Evolutionary conservation across 352 stramenopile genomes (phyloP).

Genomic region (Blastocystis sp.): DNA sequence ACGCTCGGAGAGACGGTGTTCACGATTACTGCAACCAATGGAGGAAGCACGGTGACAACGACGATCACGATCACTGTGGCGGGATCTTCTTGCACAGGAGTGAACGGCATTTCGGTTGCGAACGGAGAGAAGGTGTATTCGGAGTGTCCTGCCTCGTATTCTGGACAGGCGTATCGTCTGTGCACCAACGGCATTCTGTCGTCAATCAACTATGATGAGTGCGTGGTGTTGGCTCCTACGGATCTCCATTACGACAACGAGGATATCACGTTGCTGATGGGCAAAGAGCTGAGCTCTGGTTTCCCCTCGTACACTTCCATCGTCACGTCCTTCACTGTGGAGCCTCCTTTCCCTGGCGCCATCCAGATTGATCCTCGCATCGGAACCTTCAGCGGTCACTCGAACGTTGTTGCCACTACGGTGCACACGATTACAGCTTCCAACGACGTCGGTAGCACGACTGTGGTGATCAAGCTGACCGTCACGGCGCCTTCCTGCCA

Average conservation of each 20-base stretch:
- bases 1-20: not conserved
- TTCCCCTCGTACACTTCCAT: not conserved
- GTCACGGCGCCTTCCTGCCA: not conserved
- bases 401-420: not conserved
- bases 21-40: not conserved
- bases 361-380: not conserved
- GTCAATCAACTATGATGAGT: not conserved
- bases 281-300: not conserved
- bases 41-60: not conserved
- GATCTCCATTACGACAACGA: not conserved
- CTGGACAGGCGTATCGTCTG: not conserved
- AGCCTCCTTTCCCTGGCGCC: not conserved
- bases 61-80: not conserved
- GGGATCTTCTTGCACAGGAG: not conserved
- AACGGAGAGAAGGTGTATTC: not conserved
- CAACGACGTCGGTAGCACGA: not conserved
- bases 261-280: not conserved
- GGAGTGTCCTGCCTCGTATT: not conserved
- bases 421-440: not conserved
- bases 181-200: slow-evolving; percentile 20
- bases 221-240: not conserved
- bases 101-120: not conserved
- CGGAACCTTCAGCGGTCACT: not conserved
- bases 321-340: not conserved
- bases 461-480: not conserved